Evolutionary conservation across 129 eudicot species (phyloP), one percentile per base, ranked within the genome.

Genomic region (Pulicaria dysenterica): DNA sequence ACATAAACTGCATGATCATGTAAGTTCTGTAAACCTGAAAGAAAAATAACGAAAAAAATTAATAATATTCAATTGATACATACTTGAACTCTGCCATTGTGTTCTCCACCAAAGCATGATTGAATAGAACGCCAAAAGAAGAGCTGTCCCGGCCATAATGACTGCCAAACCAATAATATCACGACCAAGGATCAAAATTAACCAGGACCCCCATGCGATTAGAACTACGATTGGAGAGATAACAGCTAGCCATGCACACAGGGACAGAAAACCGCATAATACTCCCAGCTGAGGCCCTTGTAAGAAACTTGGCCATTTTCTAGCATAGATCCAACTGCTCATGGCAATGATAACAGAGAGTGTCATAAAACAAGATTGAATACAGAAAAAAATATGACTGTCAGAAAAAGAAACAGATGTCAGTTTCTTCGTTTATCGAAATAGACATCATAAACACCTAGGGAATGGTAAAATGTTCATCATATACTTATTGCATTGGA

Each of bases 71-170:
- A 8, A 46, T 55, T 0, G 67, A 17, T 17, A 79, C 98, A 31
- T 88, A 94, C 99, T 91, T 79, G 99, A 95, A 83, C 97, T 95
- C 83, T 95, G 99, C 97, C 97, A 95, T 60, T 86, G 99, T 75
- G 99, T 95, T 85, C 99, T 86, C 99, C 99, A 95, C 99, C 99
- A 95, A 44, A 95, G 99, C 99, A 95, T 95, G 73, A 95, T 87
- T 1, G 99, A 91, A 74, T 95, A 95, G 77, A 95, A 95, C 2
- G 99, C 99, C 80, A 95, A 78, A 70, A 95, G 96, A 73, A 95
- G 89, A 85, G 99, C 97, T 39, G 70, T 88, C 44, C 99, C 99
- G 63, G 99, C 97, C 97, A 95, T 90, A 37, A 95, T 87, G 49
- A 95, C 97, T 54, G 99, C 99, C 72, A 95, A 77, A 64, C 99